Conservation (phyloP, 495 filamentous ascomycete species). For the Xylaria nigripes region DNA sequence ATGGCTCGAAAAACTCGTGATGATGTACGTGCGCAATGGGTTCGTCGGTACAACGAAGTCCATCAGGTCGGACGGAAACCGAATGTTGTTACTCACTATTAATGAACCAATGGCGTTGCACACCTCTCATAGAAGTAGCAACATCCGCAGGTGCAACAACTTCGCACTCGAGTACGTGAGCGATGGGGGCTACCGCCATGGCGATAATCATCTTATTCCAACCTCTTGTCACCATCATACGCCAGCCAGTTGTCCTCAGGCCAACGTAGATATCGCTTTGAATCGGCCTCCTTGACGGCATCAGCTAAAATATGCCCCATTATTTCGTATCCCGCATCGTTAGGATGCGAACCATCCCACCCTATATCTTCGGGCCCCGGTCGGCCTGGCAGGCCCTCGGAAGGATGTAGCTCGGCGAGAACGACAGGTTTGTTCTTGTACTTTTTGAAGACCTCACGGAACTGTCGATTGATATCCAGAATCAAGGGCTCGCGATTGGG, state of each 20-base stretch:
- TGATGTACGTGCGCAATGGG: background rate
- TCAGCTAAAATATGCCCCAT: constrained; percentile 36
- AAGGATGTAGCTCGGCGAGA: constrained; percentile 23
- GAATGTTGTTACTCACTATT: background rate
- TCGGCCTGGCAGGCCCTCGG: constrained; percentile 16
- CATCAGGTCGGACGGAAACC: background rate
- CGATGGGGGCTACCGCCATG: background rate
- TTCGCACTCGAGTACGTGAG: no score
- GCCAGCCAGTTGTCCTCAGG: constrained; percentile 27
- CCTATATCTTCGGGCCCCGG: constrained; percentile 20
- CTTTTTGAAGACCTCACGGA: constrained; percentile 20
- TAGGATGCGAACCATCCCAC: constrained; percentile 31
- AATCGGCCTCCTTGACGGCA: constrained; percentile 27
- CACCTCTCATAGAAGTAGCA: background rate
- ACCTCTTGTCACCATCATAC: constrained; percentile 20
- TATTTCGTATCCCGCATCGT: constrained; percentile 34
- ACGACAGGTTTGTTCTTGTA: constrained; percentile 22
- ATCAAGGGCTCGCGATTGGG: constrained; percentile 29
- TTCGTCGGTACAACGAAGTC: background rate
- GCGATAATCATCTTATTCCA: constrained; percentile 9
- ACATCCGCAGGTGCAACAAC: background rate
- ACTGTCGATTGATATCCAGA: constrained; percentile 29
- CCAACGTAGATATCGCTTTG: constrained; percentile 27
- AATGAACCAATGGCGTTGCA: background rate
- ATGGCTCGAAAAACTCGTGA: background rate